Evolutionary conservation across 208 protist genomes (phyloP), one percentile per base, ranked within the genome.

Genomic region (Wallacemonas collosoma): DNA sequence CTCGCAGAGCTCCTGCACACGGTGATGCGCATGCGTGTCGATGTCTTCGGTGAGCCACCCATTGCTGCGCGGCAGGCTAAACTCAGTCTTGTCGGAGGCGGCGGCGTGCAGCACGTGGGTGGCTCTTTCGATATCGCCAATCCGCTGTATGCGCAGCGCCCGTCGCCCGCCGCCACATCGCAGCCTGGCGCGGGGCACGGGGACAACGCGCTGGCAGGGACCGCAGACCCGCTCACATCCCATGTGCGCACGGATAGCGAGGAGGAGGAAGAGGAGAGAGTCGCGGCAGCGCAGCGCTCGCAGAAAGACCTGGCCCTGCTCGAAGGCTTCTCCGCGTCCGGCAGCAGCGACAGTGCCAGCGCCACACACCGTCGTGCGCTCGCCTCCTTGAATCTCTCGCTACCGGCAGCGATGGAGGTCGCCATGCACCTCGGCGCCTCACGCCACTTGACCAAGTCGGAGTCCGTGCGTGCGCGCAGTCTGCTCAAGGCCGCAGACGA

Each of bases 11-110:
- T 92, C 15, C 80, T 96, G 38, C 79, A 91, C 70, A 72, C 67
- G 9, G 77, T 82, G 17, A 94, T 94, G 89, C 54, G 55, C 38
- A 71, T 80, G 60, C 91, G 91, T 6, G 65, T 69, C 3, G 86
- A 96, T 79, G 81, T 96, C 11, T 96, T 96, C 81, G 91, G 91
- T 8, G 86, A 90, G 56, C 91, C 91, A 15, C 91, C 91, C n/a
- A 85, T 79, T 3, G 72, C 70, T 36, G 81, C 79, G 58, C 88
- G 89, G 1, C 87, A 89, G 66, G 76, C 76, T 1, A 79, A 66
- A 40, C 65, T 84, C 47, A 89, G 76, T 14, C 64, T 91, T 40
- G 68, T 85, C 56, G 68, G 74, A 48, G 76, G 75, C 15, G 74
- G 73, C 43, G 62, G 44, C 8, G 66, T 53, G 17, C 82, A 71